Conservation (phyloP, 306 rosid genomes). For the Prunus campanulata region DNA sequence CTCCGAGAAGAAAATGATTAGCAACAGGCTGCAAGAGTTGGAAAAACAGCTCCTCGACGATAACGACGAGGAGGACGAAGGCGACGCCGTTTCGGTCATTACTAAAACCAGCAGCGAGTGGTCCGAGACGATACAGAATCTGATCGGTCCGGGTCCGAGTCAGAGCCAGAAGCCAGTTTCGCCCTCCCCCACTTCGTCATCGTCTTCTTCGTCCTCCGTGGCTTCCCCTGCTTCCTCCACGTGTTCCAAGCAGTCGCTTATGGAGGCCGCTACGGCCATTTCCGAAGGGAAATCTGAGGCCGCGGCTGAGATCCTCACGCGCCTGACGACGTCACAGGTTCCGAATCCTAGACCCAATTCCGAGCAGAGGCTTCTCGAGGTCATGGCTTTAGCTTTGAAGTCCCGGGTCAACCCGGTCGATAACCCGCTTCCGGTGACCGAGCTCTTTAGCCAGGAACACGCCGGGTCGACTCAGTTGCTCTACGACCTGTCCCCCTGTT, state of each 20-base stretch:
- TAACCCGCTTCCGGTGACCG: constrained; percentile 41
- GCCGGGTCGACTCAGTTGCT: constrained; percentile 68
- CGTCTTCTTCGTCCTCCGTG: constrained; percentile 53
- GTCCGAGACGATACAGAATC: constrained; percentile 78
- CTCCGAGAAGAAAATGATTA: constrained; percentile 53
- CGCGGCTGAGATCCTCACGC: constrained; percentile 61
- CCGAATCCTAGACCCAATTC: constrained; percentile 36
- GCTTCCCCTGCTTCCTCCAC: constrained; percentile 46
- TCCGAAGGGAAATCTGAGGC: constrained; percentile 60
- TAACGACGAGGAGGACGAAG: constrained; percentile 57
- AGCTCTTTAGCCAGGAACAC: constrained; percentile 55
- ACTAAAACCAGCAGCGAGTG: constrained; percentile 55
- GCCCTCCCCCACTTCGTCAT: constrained; percentile 71
- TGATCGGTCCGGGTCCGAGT: constrained; percentile 41
- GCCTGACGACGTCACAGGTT: constrained; percentile 20
- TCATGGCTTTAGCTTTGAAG: constrained; percentile 63
- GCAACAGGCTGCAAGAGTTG: constrained; percentile 60
- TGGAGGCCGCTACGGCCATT: constrained; percentile 82
- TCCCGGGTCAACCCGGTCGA: constrained; percentile 45
- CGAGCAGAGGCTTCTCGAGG: constrained; percentile 44
- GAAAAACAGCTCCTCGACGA: constrained; percentile 86
- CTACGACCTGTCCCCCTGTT: constrained; percentile 52
- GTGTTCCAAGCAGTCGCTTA: constrained; percentile 52
- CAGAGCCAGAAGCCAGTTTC: constrained; percentile 54
- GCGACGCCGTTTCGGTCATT: constrained; percentile 58